phyloP scores from a whole-genome alignment of 306 rosid species.

The Dryas alaskensis region DNA sequence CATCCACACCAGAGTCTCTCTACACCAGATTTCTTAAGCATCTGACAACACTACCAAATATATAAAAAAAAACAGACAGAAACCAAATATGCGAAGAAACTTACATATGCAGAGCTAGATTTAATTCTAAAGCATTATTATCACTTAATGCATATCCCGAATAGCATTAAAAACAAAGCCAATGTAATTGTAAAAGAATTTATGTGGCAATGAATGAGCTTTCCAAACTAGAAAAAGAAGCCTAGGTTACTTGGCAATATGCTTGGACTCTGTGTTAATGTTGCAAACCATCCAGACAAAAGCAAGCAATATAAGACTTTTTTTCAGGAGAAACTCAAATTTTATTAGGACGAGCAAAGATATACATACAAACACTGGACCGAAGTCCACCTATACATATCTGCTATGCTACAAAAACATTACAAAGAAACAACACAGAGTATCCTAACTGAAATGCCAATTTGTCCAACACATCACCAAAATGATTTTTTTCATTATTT shows the following conservation, averaged over 20 bases:
- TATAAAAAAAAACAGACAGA: no score
- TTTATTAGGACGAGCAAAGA: neutral
- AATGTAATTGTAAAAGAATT: neutral
- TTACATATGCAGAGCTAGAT: neutral
- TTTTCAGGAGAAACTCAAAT: no score
- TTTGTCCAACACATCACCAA: neutral
- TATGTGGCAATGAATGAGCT: neutral
- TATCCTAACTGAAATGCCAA: neutral
- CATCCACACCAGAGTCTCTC: neutral
- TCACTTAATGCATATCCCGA: neutral
- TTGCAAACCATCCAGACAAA: constrained; percentile 9
- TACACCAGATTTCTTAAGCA: neutral
- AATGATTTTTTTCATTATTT: neutral
- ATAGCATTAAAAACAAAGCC: neutral
- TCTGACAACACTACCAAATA: neutral
- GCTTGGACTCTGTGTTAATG: no score
- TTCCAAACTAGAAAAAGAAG: neutral
- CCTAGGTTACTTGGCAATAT: neutral
- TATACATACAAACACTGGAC: no score
- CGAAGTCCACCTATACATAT: no score
- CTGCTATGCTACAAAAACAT: no score
- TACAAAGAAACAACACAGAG: no score
- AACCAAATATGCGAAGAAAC: neutral
- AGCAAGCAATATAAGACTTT: neutral
- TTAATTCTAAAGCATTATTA: neutral